Evolutionary conservation across 2,329 filamentous ascomycete genomes (phyloP).

Genomic region (Trichoderma afroharzianum): DNA sequence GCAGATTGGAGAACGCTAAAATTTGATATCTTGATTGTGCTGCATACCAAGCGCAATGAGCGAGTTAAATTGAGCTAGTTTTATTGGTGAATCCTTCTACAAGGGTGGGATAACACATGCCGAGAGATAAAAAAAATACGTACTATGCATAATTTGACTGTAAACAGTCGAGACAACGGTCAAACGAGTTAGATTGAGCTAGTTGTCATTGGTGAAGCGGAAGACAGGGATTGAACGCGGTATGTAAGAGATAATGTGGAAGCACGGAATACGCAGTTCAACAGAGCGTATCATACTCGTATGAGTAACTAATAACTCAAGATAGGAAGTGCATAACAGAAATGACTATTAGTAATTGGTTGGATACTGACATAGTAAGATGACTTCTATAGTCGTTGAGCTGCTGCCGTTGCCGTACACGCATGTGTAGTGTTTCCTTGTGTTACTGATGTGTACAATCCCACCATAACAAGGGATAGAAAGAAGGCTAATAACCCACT

Average conservation of each 20-base stretch:
- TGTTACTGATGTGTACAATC: not conserved
- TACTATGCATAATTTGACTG: not conserved
- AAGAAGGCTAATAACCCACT: not conserved
- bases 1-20: not conserved
- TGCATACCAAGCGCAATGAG: not conserved
- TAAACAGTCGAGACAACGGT: not conserved
- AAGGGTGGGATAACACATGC: not conserved
- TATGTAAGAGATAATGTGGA: not conserved
- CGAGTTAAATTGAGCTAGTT: not conserved
- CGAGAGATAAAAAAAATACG: not conserved
- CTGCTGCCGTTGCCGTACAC: not conserved
- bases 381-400: not conserved
- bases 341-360: not conserved
- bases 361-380: not conserved
- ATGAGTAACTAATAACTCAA: not conserved
- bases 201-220: not conserved
- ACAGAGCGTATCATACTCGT: not conserved
- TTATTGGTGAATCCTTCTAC: not conserved
- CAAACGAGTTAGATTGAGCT: not conserved
- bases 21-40: not conserved
- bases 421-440: not conserved
- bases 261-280: not conserved
- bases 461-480: not conserved
- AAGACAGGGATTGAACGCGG: not conserved
- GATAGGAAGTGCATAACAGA: not conserved